Evolutionary conservation across 2,329 filamentous ascomycete genomes (phyloP).

Genomic region (Rhynchosporium graminicola): DNA sequence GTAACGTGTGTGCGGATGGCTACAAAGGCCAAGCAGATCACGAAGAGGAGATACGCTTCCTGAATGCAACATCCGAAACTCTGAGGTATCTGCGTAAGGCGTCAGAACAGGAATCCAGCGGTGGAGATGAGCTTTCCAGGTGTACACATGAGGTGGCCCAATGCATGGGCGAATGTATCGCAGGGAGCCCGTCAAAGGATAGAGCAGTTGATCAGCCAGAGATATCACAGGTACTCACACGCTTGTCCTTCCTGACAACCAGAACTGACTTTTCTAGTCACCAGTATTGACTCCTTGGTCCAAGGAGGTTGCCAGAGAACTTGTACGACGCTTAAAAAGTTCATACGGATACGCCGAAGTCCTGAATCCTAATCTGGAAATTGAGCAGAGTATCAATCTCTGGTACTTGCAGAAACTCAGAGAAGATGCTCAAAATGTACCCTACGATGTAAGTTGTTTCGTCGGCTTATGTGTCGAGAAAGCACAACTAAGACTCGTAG

Average conservation of each 20-base stretch:
- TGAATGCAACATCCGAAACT: not conserved
- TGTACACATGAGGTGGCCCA: not conserved
- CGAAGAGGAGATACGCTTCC: not conserved
- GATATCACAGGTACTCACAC: not conserved
- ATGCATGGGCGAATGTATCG: not conserved
- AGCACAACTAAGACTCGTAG: not conserved
- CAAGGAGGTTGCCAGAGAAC: not conserved
- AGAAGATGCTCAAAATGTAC: not conserved
- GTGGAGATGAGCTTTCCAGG: not conserved
- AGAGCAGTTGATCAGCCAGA: not conserved
- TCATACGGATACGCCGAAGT: not conserved
- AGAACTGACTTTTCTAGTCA: not conserved
- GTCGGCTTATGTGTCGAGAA: not conserved
- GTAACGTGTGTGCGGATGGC: no score
- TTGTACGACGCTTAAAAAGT: not conserved
- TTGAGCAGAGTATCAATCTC: constrained; percentile 1
- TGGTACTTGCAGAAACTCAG: constrained; percentile 3
- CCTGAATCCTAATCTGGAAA: not conserved
- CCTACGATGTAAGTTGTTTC: constrained; percentile 4
- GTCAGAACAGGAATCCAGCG: no score
- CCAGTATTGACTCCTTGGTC: not conserved
- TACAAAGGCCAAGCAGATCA: no score
- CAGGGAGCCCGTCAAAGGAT: no score
- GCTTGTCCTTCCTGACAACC: not conserved
- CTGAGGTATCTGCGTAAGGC: not conserved